Evolutionary conservation across 2,329 filamentous ascomycete genomes (phyloP), one percentile per base, ranked within the genome.

Genomic region (Juglanconis sp.): DNA sequence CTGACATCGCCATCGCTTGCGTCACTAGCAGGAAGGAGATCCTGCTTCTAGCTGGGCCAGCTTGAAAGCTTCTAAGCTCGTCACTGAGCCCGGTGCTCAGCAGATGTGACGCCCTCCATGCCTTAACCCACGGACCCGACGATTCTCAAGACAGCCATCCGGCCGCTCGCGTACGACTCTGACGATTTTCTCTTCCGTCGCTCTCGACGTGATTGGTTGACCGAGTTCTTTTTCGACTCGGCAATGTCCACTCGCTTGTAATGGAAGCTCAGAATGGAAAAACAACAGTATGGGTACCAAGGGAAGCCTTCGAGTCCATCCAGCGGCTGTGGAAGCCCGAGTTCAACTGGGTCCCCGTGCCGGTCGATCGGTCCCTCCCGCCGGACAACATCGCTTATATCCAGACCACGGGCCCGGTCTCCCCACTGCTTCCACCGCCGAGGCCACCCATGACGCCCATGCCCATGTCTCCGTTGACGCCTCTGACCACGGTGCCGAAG

Each of bases 241-340:
- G 52, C 55, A 47, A 61, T 59, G 59, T 57, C 49, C 59, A 44
- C 54, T 61, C 59, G 54, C 59, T 53, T 40, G 59, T 56, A 61
- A 61, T 61, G 59, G 59, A 61, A 61, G 59, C 51, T 53, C 46
- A 49, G 36, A 53, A 57, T 50, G 56, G 54, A 36, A 57, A 62
- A 42, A 62, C 57, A 48, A 62, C 52, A 62, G 51, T 62, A 62
- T 62, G 60, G 60, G 56, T 62, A n/a, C 60, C 60, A 30, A 57
- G 58, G 24, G 60, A 62, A 46, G 60, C 60, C n/a, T 62, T 62
- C 36, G 60, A 59, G 31, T 59, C 57, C 31, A 38, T 62, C 47
- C 51, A 54, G 56, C 53, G 57, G 31, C 49, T 62, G 42, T 62
- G 60, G 60, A 62, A 62, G 56, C 60, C 60, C 38, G 60, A 62